phyloP scores from a whole-genome alignment of 768 basidiomycete genomes.

The Lentinula boryana region DNA sequence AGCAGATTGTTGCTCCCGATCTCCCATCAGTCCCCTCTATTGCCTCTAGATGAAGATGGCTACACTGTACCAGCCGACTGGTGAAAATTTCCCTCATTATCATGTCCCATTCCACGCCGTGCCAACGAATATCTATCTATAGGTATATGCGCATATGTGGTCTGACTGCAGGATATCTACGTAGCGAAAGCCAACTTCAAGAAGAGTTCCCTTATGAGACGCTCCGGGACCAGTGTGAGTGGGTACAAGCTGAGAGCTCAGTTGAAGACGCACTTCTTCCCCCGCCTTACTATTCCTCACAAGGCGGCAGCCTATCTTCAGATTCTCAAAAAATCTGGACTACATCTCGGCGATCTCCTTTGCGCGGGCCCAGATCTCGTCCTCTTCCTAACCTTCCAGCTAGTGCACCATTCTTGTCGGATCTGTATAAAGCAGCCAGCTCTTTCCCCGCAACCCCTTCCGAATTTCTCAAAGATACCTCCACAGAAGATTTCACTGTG shows the following conservation, averaged over 20 bases:
- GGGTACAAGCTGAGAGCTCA: slow-evolving; percentile 5
- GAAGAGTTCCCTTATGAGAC: slow-evolving; percentile 67
- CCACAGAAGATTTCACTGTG: too few relatives aligned
- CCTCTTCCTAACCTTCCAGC: background rate
- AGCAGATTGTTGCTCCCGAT: slow-evolving; percentile 53
- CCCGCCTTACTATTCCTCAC: slow-evolving; percentile 46
- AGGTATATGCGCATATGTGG: slow-evolving; percentile 72
- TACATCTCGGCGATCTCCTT: background rate
- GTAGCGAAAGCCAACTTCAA: slow-evolving; percentile 50
- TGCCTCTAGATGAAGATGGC: slow-evolving; percentile 76
- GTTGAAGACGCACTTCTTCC: slow-evolving; percentile 51
- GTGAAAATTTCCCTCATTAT: slow-evolving; percentile 16
- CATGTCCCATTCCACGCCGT: too few relatives aligned
- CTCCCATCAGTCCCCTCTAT: slow-evolving; percentile 50
- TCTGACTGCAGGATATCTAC: slow-evolving; percentile 61
- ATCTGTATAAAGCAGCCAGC: background rate
- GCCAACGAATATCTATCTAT: background rate
- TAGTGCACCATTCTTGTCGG: background rate
- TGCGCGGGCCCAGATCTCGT: background rate
- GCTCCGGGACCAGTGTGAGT: slow-evolving; percentile 57
- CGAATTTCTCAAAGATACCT: background rate
- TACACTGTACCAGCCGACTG: slow-evolving; percentile 75
- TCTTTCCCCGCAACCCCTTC: background rate
- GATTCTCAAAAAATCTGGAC: background rate
- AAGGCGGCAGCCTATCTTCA: background rate